A percentile compares a stretch with the other conserved stretches of the same genome.
Conservation (phyloP, 106 monocot species). For the Agapanthus africanus region DNA sequence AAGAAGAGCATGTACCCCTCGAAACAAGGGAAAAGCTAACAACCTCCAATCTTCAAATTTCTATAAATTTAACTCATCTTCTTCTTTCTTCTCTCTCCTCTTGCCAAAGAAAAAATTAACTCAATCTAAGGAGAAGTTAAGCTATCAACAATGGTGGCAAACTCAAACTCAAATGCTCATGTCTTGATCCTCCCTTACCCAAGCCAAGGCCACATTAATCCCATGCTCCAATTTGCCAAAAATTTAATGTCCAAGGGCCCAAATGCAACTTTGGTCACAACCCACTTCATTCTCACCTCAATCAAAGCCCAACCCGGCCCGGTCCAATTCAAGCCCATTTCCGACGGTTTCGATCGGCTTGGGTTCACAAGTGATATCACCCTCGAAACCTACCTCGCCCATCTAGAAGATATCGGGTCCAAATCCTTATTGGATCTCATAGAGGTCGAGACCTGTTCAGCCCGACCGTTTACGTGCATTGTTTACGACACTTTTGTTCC, state of each 20-base stretch:
- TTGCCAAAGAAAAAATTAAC: too few relatives aligned
- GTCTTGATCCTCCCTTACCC: constrained; percentile 66
- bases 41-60: too few relatives aligned
- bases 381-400: constrained; percentile 2
- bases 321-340: constrained; percentile 35
- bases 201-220: constrained; percentile 82
- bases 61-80: too few relatives aligned
- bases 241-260: constrained; percentile 30
- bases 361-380: constrained; percentile 15
- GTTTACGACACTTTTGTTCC: constrained; percentile 51
- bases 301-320: constrained; percentile 13
- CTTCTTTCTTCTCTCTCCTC: too few relatives aligned
- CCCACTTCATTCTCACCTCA: constrained; percentile 30
- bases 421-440: constrained; percentile 22
- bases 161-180: too few relatives aligned
- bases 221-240: constrained; percentile 70
- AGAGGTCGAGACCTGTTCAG: constrained; percentile 1
- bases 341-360: constrained; percentile 56
- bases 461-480: constrained; percentile 26
- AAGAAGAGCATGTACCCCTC: too few relatives aligned
- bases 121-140: too few relatives aligned
- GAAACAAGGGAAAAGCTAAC: too few relatives aligned
- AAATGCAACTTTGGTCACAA: constrained; percentile 25
- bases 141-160: too few relatives aligned
- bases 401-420: constrained; percentile 32